phyloP scores from a whole-genome alignment of 2,329 filamentous ascomycete genomes.

The Xylaria multiplex region DNA sequence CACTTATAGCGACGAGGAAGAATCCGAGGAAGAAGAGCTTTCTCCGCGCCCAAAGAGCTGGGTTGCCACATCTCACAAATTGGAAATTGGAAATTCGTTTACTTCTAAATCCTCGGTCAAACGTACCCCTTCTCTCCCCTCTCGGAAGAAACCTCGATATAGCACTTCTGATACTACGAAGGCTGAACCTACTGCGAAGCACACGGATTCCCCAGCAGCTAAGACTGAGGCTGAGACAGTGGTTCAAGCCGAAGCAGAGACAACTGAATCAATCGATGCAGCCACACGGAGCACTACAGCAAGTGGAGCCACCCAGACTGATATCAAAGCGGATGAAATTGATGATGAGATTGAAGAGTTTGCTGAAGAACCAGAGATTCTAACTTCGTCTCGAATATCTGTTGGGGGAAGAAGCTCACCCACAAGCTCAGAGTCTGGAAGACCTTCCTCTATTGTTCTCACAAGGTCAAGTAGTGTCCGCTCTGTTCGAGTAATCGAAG shows the following conservation, averaged over 20 bases:
- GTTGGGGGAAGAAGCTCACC: slow-evolving; percentile 63
- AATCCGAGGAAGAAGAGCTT: slow-evolving; percentile 54
- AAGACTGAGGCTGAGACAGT: slow-evolving; percentile 21
- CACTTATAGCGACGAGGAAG: slow-evolving; percentile 70
- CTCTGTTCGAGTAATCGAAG: slow-evolving; percentile 68
- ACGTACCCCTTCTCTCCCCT: slow-evolving; percentile 44
- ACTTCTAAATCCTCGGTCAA: slow-evolving; percentile 51
- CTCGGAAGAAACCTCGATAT: slow-evolving; percentile 39
- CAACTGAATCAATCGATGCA: slow-evolving; percentile 31
- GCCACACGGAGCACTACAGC: slow-evolving; percentile 28
- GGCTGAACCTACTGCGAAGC: neutral
- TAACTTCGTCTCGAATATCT: slow-evolving; percentile 67
- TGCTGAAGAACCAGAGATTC: slow-evolving; percentile 67
- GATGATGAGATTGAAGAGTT: slow-evolving; percentile 60
- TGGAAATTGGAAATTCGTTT: slow-evolving; percentile 49
- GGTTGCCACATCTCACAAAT: slow-evolving; percentile 49
- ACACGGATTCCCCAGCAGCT: slow-evolving; percentile 3
- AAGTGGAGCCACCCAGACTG: slow-evolving; percentile 28
- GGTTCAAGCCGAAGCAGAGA: neutral
- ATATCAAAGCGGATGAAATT: slow-evolving; percentile 44
- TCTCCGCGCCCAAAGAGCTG: slow-evolving; percentile 60
- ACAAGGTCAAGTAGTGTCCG: slow-evolving; percentile 61
- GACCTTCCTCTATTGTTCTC: slow-evolving; percentile 53
- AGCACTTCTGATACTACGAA: slow-evolving; percentile 9
- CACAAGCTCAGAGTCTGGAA: slow-evolving; percentile 59